Conservation (phyloP, 1,284 basidiomycete genomes). For the Earliella scabrosa region DNA sequence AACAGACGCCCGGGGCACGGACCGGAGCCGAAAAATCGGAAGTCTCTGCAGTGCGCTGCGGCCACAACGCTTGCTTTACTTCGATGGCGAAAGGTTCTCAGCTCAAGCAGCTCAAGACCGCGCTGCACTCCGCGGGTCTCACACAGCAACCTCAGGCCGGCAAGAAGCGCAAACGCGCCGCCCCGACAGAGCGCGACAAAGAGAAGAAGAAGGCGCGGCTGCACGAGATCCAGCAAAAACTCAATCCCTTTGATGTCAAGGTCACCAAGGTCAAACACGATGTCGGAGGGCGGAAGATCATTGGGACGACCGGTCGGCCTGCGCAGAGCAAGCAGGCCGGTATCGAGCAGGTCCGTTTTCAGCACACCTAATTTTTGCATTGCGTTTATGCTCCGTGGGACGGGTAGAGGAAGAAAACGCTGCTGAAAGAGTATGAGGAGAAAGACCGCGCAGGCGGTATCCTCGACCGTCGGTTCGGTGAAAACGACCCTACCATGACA, state of each 20-base stretch:
- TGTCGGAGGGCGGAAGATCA: constrained; percentile 86
- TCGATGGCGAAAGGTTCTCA: constrained; percentile 77
- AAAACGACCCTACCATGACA: constrained; percentile 89
- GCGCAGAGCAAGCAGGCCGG: constrained; percentile 89
- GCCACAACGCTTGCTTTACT: too few species aligned
- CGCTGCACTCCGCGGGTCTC: constrained; percentile 79
- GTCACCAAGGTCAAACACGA: constrained; percentile 93
- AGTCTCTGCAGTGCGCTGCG: too few species aligned
- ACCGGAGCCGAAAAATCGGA: too few species aligned
- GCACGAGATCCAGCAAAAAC: constrained; percentile 79
- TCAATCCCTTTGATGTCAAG: constrained; percentile 95
- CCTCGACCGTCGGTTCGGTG: constrained; percentile 94
- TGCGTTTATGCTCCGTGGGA: not conserved
- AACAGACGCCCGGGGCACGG: too few species aligned
- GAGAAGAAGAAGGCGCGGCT: constrained; percentile 82
- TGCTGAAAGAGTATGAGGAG: constrained; percentile 87
- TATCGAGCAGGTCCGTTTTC: constrained; percentile 81
- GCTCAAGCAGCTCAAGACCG: constrained; percentile 86
- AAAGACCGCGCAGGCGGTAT: constrained; percentile 85
- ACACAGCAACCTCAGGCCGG: constrained; percentile 56
- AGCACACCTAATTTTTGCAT: too few species aligned
- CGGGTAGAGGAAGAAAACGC: constrained; percentile 78
- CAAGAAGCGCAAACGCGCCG: constrained; percentile 74
- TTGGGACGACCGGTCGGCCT: constrained; percentile 84
- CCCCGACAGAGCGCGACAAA: constrained; percentile 71